phyloP scores from a whole-genome alignment of 1,139 yeast genomes.

The Sugiyamaella sp. region DNA sequence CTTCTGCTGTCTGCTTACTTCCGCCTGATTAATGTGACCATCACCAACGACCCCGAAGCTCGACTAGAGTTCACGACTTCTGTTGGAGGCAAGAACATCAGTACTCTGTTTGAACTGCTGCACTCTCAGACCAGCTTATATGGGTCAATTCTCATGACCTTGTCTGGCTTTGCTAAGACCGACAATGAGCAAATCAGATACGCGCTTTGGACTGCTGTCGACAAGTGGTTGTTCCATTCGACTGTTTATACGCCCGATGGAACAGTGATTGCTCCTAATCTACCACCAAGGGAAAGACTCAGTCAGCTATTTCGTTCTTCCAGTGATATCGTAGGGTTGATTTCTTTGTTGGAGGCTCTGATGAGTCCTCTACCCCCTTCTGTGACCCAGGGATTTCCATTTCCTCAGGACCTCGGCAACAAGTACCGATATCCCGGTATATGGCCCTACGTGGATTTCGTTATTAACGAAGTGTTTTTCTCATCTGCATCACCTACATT shows the following conservation, averaged over 20 bases:
- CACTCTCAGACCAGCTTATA: slow-evolving; percentile 54
- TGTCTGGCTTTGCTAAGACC: slow-evolving; percentile 57
- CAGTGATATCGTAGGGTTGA: slow-evolving; percentile 60
- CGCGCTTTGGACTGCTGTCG: slow-evolving; percentile 70
- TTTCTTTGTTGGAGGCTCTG: slow-evolving; percentile 52
- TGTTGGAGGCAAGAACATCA: slow-evolving; percentile 39
- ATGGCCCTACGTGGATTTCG: slow-evolving; percentile 79
- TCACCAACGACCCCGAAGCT: slow-evolving; percentile 49
- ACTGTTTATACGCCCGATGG: slow-evolving; percentile 36
- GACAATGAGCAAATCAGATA: slow-evolving; percentile 48
- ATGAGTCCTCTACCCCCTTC: slow-evolving; percentile 37
- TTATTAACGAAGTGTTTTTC: slow-evolving; percentile 66
- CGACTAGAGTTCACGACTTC: slow-evolving; percentile 42
- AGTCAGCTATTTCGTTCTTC: slow-evolving; percentile 36
- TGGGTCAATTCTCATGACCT: slow-evolving; percentile 55
- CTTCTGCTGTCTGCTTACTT: slow-evolving; percentile 75
- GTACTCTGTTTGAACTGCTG: slow-evolving; percentile 51
- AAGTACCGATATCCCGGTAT: slow-evolving; percentile 64
- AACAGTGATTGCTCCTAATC: slow-evolving; percentile 31
- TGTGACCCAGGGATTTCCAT: slow-evolving; percentile 45
- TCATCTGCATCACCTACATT: slow-evolving; percentile 44
- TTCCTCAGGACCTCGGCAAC: slow-evolving; percentile 66
- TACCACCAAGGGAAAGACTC: slow-evolving; percentile 39
- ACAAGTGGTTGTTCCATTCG: slow-evolving; percentile 66
- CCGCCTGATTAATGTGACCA: slow-evolving; percentile 55